These are phyloP conservation scores for Mycena citricolor DNA, from an alignment of 1,284 basidiomycete species.

Conservation along the genomic window DNA sequence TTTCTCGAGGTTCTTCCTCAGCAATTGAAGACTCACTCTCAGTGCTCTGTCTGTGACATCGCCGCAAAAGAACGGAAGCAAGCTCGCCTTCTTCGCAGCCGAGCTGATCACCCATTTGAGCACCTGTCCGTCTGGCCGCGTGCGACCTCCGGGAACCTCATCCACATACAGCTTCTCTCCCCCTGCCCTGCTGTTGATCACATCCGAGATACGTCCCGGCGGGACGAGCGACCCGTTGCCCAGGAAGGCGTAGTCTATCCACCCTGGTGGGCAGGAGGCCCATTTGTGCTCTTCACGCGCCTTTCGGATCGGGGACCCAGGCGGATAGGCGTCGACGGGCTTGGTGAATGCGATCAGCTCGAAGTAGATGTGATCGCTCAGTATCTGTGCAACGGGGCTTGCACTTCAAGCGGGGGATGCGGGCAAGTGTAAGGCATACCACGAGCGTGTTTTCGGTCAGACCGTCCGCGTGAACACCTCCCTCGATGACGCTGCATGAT, in stretches of 20 bases:
- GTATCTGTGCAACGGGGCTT: constrained; percentile 47
- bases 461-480: constrained; percentile 63
- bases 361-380: constrained; percentile 61
- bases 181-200: constrained; percentile 54
- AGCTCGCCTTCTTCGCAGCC: constrained; percentile 34
- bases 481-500: constrained; percentile 56
- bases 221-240: constrained; percentile 43
- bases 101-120: constrained; percentile 59
- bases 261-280: constrained; percentile 54
- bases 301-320: constrained; percentile 41
- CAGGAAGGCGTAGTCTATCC: constrained; percentile 66
- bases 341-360: constrained; percentile 68
- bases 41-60: constrained; percentile 60
- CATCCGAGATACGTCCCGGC: constrained; percentile 38
- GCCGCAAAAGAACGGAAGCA: constrained; percentile 70
- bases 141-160: constrained; percentile 52
- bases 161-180: constrained; percentile 39
- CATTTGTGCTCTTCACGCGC: constrained; percentile 49
- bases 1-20: neutral
- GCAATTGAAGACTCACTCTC: constrained; percentile 54
- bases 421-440: constrained; percentile 33
- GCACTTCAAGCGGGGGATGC: neutral
- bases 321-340: constrained; percentile 49
- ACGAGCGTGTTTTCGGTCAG: constrained; percentile 64
- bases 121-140: constrained; percentile 48